phyloP scores from a whole-genome alignment of 202 grass and related monocot species.

The Panicum virgatum region DNA sequence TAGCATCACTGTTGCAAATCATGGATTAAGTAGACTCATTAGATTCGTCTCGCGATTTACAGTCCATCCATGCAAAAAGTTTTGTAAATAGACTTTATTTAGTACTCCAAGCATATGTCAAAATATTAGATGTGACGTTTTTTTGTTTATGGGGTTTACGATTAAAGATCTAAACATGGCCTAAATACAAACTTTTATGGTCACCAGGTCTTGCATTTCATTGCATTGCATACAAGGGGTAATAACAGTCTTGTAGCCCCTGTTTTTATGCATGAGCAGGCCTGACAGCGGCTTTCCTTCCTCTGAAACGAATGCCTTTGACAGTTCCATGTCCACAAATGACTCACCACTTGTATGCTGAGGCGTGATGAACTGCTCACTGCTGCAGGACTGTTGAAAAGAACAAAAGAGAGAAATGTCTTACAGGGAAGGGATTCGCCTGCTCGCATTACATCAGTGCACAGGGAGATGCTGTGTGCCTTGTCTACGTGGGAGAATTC shows the following conservation, averaged over 20 bases:
- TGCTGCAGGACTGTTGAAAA: not conserved
- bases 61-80: too few relatives aligned
- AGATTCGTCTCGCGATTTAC: too few relatives aligned
- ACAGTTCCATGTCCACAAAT: not conserved
- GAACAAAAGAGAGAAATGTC: not conserved
- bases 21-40: too few relatives aligned
- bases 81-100: too few relatives aligned
- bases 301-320: not conserved
- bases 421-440: not conserved
- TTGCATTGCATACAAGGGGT: not conserved
- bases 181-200: not conserved
- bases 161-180: too few relatives aligned
- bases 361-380: not conserved
- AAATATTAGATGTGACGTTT: too few relatives aligned
- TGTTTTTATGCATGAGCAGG: not conserved
- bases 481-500: not conserved
- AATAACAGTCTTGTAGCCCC: not conserved
- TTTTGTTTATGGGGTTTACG: too few relatives aligned
- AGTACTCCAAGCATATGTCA: too few relatives aligned
- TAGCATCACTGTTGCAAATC: too few relatives aligned
- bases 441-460: not conserved
- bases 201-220: not conserved
- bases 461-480: not conserved
- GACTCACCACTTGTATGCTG: not conserved
- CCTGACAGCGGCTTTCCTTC: not conserved